phyloP scores from a whole-genome alignment of 768 basidiomycete species.

The Holtermanniella nyarrowii region DNA sequence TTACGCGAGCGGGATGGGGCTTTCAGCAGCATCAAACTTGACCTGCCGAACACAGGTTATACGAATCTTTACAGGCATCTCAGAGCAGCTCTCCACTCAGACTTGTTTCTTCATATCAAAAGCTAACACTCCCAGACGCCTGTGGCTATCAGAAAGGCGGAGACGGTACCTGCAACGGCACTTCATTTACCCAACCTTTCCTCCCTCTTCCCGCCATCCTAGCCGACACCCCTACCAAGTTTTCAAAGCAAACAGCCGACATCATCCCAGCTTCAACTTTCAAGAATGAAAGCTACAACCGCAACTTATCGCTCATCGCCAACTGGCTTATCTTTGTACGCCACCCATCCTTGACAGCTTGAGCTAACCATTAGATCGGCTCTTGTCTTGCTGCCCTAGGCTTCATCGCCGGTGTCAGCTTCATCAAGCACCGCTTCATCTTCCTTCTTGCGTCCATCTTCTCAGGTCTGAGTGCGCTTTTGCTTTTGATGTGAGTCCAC shows the following conservation, averaged over 20 bases:
- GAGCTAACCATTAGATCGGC: neutral
- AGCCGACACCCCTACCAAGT: constrained; percentile 28
- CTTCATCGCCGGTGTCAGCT: constrained; percentile 20
- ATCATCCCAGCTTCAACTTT: constrained; percentile 23
- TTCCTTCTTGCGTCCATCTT: constrained; percentile 31
- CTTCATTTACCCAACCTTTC: constrained; percentile 31
- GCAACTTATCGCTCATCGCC: constrained; percentile 19
- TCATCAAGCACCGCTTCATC: constrained; percentile 25
- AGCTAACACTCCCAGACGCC: constrained; percentile 12
- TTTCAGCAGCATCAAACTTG: too few relatives aligned
- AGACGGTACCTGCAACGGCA: constrained; percentile 30
- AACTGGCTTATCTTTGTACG: constrained; percentile 34
- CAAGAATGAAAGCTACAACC: constrained; percentile 26
- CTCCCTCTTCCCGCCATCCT: constrained; percentile 24
- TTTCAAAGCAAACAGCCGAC: constrained; percentile 11
- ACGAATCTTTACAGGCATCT: neutral
- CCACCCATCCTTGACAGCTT: neutral
- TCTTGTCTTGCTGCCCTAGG: neutral
- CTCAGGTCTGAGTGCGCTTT: constrained; percentile 18
- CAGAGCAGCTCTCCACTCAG: neutral
- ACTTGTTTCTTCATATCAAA: too few relatives aligned
- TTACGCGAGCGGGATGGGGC: too few relatives aligned
- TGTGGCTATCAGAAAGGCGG: constrained; percentile 35
- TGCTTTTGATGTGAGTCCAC: constrained; percentile 30
- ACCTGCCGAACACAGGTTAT: too few relatives aligned